A percentile compares a stretch with the other conserved stretches of the same genome.
These are phyloP conservation scores for Zhuliangozyma blackwelliae DNA, from an alignment of 1,139 yeast species.

Conservation along the genomic window DNA sequence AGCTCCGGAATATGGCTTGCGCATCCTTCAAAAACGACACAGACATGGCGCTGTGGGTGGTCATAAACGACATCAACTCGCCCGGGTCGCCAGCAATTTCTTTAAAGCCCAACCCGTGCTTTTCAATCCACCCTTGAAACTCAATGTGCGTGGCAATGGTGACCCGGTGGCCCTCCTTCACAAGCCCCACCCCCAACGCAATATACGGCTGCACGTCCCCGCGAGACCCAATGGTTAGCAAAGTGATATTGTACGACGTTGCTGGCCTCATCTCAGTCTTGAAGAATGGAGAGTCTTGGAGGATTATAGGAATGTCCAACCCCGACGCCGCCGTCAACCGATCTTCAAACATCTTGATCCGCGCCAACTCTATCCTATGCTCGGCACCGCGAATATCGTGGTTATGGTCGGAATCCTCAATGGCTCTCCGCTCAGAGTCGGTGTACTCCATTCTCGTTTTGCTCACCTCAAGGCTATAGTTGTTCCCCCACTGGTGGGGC, in stretches of 20 bases:
- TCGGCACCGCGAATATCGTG: constrained; percentile 15
- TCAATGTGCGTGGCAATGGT: constrained; percentile 84
- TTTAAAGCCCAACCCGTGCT: constrained; percentile 63
- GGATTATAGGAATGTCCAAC: constrained; percentile 58
- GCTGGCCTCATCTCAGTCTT: constrained; percentile 51
- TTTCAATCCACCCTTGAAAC: constrained; percentile 68
- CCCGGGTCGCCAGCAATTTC: constrained; percentile 92
- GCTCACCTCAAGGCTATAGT: constrained; percentile 17
- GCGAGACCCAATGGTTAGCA: constrained; percentile 87
- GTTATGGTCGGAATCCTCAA: constrained; percentile 1
- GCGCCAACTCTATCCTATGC: constrained; percentile 40
- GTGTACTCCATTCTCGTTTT: constrained; percentile 13
- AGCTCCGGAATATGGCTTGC: constrained; percentile 64
- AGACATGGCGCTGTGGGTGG: constrained; percentile 82
- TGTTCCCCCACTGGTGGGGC: constrained; percentile 27
- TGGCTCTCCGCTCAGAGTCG: constrained; percentile 7
- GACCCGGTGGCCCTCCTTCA: constrained; percentile 76
- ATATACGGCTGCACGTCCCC: constrained; percentile 97
- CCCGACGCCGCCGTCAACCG: constrained; percentile 57
- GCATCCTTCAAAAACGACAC: constrained; percentile 84
- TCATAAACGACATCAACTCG: constrained; percentile 89
- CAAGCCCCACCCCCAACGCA: constrained; percentile 76
- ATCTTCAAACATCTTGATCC: constrained; percentile 60
- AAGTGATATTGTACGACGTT: constrained; percentile 55
- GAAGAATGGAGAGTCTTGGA: constrained; percentile 60